Conservation (phyloP, 2,329 filamentous ascomycete species). For the Nemania diffusa region DNA sequence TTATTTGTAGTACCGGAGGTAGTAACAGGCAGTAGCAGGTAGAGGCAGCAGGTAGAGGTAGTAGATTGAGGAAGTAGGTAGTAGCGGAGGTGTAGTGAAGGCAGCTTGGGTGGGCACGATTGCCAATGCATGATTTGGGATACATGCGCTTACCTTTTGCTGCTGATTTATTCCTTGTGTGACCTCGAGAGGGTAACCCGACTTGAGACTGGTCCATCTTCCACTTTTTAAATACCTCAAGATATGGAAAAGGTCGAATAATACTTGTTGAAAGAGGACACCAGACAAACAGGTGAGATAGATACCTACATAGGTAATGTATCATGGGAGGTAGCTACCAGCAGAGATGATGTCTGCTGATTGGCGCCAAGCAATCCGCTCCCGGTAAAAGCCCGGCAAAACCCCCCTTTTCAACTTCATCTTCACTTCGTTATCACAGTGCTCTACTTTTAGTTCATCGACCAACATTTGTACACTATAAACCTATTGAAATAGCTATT, state of each 20-base stretch:
- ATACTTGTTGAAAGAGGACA: not conserved
- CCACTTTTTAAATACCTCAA: not conserved
- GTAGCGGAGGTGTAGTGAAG: not conserved
- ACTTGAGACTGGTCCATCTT: conserved; percentile 41
- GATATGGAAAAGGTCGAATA: not conserved
- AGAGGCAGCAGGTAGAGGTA: too few species aligned
- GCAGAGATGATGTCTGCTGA: conserved; percentile 28
- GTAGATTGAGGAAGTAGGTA: not conserved
- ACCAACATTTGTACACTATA: not conserved
- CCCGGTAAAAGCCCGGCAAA: conserved; percentile 35
- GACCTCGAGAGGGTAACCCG: conserved; percentile 36
- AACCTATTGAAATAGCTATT: not conserved
- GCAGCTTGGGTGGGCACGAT: not conserved
- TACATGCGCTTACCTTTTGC: conserved; percentile 42
- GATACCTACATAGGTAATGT: not conserved
- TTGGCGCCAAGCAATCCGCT: conserved; percentile 13
- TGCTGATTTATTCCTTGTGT: conserved; percentile 46
- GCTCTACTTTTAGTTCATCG: not conserved
- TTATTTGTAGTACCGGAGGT: not conserved
- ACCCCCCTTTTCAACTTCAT: conserved; percentile 24
- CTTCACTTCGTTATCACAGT: not conserved
- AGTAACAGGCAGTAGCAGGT: not conserved
- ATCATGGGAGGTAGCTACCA: too few species aligned
- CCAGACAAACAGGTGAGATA: not conserved
- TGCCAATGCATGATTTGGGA: conserved; percentile 2